Percentiles rank a stretch among this genome's conserved stretches.
Evolutionary conservation across 2,329 filamentous ascomycete species (phyloP).

Genomic region (Trichoderma lentiforme): DNA sequence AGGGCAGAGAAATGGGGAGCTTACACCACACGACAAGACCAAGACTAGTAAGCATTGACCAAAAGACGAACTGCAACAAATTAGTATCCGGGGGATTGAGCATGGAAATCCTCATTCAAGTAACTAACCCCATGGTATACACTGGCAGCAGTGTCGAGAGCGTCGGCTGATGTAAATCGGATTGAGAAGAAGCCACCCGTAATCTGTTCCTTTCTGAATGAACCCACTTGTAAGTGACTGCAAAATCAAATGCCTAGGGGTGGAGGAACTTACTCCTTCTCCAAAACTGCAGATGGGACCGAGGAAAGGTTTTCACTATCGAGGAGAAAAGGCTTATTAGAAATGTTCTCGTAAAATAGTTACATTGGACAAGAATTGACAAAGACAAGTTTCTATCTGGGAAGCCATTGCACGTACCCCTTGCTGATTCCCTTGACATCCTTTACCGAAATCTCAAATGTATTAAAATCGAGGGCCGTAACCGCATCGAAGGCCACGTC

Average conservation of each 20-base stretch:
- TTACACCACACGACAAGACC: conserved; percentile 91
- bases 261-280: conserved; percentile 66
- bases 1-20: conserved; percentile 28
- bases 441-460: conserved; percentile 82
- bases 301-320: conserved; percentile 48
- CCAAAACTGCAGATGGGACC: conserved; percentile 50
- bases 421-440: conserved; percentile 88
- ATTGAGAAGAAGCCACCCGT: conserved; percentile 66
- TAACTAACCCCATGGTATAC: conserved; percentile 80
- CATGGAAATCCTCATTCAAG: background rate
- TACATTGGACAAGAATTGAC: conserved; percentile 34
- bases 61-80: conserved; percentile 74
- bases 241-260: background rate
- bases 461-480: conserved; percentile 85
- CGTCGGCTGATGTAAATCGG: conserved; percentile 69
- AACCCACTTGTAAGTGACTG: conserved; percentile 23
- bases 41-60: conserved; percentile 88
- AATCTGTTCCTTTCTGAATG: conserved; percentile 68
- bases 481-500: conserved; percentile 96
- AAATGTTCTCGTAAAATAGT: conserved; percentile 26
- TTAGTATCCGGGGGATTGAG: background rate
- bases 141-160: conserved; percentile 80
- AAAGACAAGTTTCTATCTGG: conserved; percentile 60
- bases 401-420: conserved; percentile 98
- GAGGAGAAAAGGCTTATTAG: conserved; percentile 43